phyloP scores from a whole-genome alignment of 108 stramenopile species.

The Skeletonema potamos region DNA sequence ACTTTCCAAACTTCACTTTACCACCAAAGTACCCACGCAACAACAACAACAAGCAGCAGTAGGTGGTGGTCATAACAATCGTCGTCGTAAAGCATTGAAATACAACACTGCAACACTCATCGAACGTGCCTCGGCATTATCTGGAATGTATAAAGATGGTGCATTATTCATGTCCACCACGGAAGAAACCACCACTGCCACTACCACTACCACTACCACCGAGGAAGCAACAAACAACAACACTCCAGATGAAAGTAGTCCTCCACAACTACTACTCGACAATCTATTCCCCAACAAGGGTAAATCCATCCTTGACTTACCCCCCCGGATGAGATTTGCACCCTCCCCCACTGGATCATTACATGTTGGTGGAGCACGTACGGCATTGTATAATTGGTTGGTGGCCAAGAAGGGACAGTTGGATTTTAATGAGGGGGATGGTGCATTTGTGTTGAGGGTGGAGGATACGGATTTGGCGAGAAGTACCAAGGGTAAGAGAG shows the following conservation, averaged over 20 bases:
- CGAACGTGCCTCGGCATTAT: neutral
- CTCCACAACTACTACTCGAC: too few species aligned
- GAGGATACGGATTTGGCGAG: constrained; percentile 92
- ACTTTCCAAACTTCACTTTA: neutral
- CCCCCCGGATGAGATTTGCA: constrained; percentile 93
- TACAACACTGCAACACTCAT: constrained; percentile 2
- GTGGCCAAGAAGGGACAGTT: constrained; percentile 87
- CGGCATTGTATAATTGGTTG: constrained; percentile 97
- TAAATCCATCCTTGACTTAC: constrained; percentile 52
- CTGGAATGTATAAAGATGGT: constrained; percentile 4
- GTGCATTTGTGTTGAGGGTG: constrained; percentile 87
- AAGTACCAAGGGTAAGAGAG: constrained; percentile 83
- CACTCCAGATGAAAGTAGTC: too few species aligned
- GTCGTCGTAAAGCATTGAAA: neutral
- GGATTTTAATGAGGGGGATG: constrained; percentile 46
- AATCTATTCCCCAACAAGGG: constrained; percentile 66
- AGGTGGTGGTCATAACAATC: neutral
- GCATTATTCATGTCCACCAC: constrained; percentile 14
- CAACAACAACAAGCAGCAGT: neutral
- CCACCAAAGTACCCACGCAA: neutral
- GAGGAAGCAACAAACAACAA: neutral
- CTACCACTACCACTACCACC: neutral
- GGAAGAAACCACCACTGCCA: neutral
- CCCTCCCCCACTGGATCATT: constrained; percentile 94
- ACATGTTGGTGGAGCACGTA: constrained; percentile 96